Percentiles rank a stretch among this genome's conserved stretches.
Evolutionary conservation across 2,329 filamentous ascomycete species (phyloP).

Genomic region (Monilinia fructigena): DNA sequence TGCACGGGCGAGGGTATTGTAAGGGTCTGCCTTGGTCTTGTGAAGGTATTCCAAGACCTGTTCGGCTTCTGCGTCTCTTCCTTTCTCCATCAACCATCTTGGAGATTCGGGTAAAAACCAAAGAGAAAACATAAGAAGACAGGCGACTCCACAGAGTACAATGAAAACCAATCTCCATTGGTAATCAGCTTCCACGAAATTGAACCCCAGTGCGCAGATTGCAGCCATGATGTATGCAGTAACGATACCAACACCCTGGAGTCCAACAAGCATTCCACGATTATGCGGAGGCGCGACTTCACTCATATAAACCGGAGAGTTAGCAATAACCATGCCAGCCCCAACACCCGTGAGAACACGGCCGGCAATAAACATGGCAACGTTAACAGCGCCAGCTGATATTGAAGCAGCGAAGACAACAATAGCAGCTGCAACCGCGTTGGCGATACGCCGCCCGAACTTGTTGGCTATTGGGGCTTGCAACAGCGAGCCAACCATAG

Average conservation of each 20-base stretch:
- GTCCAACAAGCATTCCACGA: constrained; percentile 37
- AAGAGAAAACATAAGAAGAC: constrained; percentile 43
- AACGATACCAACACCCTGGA: constrained; percentile 40
- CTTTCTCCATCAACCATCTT: constrained; percentile 42
- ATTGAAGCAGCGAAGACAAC: constrained; percentile 29
- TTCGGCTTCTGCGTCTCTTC: constrained; percentile 25
- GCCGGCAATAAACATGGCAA: constrained; percentile 15
- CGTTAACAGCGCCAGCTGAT: constrained; percentile 28
- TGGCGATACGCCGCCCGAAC: constrained; percentile 16
- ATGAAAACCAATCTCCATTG: constrained; percentile 19
- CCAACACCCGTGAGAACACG: constrained; percentile 18
- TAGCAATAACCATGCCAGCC: constrained; percentile 25
- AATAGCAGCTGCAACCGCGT: constrained; percentile 25
- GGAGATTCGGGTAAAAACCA: constrained; percentile 69
- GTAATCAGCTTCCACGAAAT: constrained; percentile 9
- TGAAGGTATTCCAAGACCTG: constrained; percentile 28
- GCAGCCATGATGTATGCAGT: constrained; percentile 35
- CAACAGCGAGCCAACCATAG: constrained; percentile 11
- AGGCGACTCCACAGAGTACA: constrained; percentile 11
- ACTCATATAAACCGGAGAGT: constrained; percentile 32
- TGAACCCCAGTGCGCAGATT: constrained; percentile 10
- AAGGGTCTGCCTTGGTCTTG: constrained; percentile 9
- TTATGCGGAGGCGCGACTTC: constrained; percentile 37
- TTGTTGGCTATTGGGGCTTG: constrained; percentile 20
- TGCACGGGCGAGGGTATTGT: constrained; percentile 10